phyloP scores from a whole-genome alignment of 768 basidiomycete genomes.

The Boletus speciosus region DNA sequence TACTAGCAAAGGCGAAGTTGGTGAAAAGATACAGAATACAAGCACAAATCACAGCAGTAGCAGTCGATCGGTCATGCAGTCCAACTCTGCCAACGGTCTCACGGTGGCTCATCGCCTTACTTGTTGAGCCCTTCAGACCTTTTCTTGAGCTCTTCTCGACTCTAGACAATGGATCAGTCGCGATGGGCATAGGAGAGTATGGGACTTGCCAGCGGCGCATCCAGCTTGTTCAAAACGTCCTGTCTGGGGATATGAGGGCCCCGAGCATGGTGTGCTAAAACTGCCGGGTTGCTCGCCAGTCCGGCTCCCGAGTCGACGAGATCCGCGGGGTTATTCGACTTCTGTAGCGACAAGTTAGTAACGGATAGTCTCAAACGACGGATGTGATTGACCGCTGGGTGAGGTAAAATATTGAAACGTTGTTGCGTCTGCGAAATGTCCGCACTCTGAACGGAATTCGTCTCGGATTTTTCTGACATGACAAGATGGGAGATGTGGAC shows the following conservation, averaged over 20 bases:
- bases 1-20: background rate
- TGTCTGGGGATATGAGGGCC: constrained; percentile 49
- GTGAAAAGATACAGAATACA: background rate
- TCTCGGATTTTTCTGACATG: constrained; percentile 19
- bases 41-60: background rate
- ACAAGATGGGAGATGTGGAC: background rate
- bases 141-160: constrained; percentile 48
- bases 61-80: background rate
- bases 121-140: constrained; percentile 48
- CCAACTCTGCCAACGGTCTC: background rate
- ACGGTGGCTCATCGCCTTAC: background rate
- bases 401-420: constrained; percentile 52
- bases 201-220: constrained; percentile 44
- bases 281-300: constrained; percentile 37
- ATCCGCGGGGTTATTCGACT: constrained; percentile 58
- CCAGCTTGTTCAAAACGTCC: constrained; percentile 43
- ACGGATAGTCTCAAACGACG: background rate
- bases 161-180: constrained; percentile 31
- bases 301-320: constrained; percentile 37
- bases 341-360: constrained; percentile 32
- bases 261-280: constrained; percentile 46
- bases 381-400: constrained; percentile 50
- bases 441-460: background rate
- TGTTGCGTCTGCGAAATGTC: constrained; percentile 30
- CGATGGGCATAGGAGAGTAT: background rate